Percentiles rank a stretch among this genome's conserved stretches.
Conservation (phyloP, 495 filamentous ascomycete genomes). For the Articulospora tetracladia region DNA sequence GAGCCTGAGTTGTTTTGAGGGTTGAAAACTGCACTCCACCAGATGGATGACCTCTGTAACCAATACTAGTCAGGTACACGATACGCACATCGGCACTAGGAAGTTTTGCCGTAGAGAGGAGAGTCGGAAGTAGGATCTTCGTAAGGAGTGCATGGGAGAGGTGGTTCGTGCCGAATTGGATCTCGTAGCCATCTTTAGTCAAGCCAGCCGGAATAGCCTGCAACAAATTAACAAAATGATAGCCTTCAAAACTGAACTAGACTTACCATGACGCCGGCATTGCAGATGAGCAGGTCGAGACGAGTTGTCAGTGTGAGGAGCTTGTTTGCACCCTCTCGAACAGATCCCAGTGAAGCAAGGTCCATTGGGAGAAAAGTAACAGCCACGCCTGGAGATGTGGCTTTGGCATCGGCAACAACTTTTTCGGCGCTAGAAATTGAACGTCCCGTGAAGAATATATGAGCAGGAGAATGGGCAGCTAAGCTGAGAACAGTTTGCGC, state of each 20-base stretch:
- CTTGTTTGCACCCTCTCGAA: constrained; percentile 3
- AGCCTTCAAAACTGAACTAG: neutral
- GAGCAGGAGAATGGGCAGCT: constrained; percentile 53
- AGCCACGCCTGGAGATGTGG: neutral
- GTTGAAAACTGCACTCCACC: constrained; percentile 33
- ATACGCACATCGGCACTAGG: constrained; percentile 39
- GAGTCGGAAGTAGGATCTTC: constrained; percentile 55
- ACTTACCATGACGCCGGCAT: constrained; percentile 61
- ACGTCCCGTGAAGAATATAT: constrained; percentile 62
- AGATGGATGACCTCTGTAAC: constrained; percentile 28
- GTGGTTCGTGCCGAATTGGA: constrained; percentile 68
- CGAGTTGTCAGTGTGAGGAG: constrained; percentile 17
- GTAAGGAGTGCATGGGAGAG: constrained; percentile 66
- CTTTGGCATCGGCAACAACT: constrained; percentile 42
- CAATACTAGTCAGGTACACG: constrained; percentile 32
- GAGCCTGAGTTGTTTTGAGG: constrained; percentile 36
- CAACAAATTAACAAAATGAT: neutral
- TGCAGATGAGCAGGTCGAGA: constrained; percentile 61
- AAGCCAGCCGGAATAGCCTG: constrained; percentile 34
- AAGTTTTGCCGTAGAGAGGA: constrained; percentile 38
- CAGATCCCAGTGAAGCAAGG: constrained; percentile 13
- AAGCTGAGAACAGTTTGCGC: constrained; percentile 58
- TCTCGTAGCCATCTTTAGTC: constrained; percentile 61
- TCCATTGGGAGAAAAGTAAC: constrained; percentile 14
- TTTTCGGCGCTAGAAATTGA: constrained; percentile 44